Base-by-base conservation (phyloP, 257 asterid genomes). In the Solanum infundibuliforme region DNA sequence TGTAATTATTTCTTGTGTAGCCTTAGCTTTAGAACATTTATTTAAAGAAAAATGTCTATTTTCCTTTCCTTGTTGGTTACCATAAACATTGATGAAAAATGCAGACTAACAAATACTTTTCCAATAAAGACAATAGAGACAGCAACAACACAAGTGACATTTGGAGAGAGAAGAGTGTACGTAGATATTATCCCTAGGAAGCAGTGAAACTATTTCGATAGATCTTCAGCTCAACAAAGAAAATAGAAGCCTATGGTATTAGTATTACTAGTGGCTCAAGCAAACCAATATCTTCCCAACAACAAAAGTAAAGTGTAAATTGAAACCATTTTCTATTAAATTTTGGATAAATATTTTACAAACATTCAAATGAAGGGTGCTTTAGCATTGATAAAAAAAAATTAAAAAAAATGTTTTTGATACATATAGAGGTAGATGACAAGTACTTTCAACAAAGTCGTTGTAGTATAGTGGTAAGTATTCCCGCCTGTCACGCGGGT, bases 401-500 rank as follows among this genome's bases (percentile, higher is more conserved):
- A 1, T 3, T 20, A 7, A 2, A 9, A 8, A 2, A 39, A 2
- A 39, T 39, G 12, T 8, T 4, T 8, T 23, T 0, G 12, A 4
- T 7, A 23, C 2, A 66, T 2, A 65, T 25, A 25, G 0, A 0
- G 1, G 1, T 1, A 27, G 29, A 34, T 73, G 5, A 34, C 27
- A 2, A 0, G 8, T 0, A 0, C 0, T 20, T 5, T 2, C 81
- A 34, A 73, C 81, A 34, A 73, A 6, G 81, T 73, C 81, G 96
- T 94, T 96, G 99, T 95, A 95, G 98, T 93, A 93, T 94, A 94
- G 99, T 95, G 98, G 97, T 95, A n/a, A 96, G 99, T 96, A 96
- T 96, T 91, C 95, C 96, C 92, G 94, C 98, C 97, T 96, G 98
- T 95, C 98, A 94, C 96, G 95, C 98, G 95, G 95, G 95, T 89